A percentile compares a stretch with the other conserved stretches of the same genome.
phyloP scores from a whole-genome alignment of 768 basidiomycete species.

The Solioccasus polychromus region DNA sequence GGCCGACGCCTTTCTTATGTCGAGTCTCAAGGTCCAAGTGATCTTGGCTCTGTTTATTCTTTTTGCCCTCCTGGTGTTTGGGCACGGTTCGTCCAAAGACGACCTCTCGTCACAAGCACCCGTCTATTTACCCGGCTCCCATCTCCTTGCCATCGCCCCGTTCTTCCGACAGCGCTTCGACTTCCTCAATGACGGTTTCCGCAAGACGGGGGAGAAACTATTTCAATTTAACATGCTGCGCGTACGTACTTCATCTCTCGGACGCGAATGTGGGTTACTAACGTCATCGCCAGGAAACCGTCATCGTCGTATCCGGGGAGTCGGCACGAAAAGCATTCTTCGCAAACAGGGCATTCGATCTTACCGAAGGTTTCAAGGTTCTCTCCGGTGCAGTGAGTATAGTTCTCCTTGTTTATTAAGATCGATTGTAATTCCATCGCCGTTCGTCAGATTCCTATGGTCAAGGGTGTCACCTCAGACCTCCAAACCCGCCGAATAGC shows the following conservation, averaged over 20 bases:
- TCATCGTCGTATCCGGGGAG: slow-evolving; percentile 76
- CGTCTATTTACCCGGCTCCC: slow-evolving; percentile 53
- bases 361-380: slow-evolving; percentile 77
- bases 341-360: slow-evolving; percentile 64
- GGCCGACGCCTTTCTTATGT: slow-evolving; percentile 35
- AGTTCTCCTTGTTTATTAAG: slow-evolving; percentile 8
- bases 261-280: slow-evolving; percentile 13
- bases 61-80: slow-evolving; percentile 40
- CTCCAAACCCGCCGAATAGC: slow-evolving; percentile 59
- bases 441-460: slow-evolving; percentile 63
- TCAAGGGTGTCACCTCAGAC: slow-evolving; percentile 71
- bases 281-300: slow-evolving; percentile 52
- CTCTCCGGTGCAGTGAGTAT: slow-evolving; percentile 71
- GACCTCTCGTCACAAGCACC: slow-evolving; percentile 44
- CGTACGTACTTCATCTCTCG: slow-evolving; percentile 40
- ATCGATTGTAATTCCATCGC: slow-evolving; percentile 14
- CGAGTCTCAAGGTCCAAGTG: slow-evolving; percentile 33
- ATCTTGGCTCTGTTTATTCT: slow-evolving; percentile 33
- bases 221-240: slow-evolving; percentile 70
- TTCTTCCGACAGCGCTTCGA: slow-evolving; percentile 72
- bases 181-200: slow-evolving; percentile 71
- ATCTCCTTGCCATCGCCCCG: slow-evolving; percentile 55
- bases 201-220: slow-evolving; percentile 58
- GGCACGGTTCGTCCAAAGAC: slow-evolving; percentile 40
- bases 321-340: slow-evolving; percentile 68